Evolutionary conservation across 2,329 filamentous ascomycete species (phyloP).

Genomic region (Pestalotiopsis sp.): DNA sequence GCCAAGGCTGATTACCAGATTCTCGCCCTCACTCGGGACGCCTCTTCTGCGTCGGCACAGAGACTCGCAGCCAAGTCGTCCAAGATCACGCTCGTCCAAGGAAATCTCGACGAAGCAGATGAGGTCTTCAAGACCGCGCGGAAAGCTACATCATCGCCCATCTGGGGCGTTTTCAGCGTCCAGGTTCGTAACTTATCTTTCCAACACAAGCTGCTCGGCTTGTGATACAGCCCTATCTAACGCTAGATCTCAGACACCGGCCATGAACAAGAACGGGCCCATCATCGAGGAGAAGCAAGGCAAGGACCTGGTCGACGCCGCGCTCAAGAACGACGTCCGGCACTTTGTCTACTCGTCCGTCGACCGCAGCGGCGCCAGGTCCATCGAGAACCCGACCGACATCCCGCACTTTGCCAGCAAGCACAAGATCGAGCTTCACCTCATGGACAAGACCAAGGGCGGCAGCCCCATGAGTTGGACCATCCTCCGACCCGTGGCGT

Average conservation of each 20-base stretch:
- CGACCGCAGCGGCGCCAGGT: slow-evolving; percentile 42
- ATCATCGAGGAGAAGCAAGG: slow-evolving; percentile 45
- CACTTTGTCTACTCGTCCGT: slow-evolving; percentile 97
- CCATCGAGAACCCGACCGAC: slow-evolving; percentile 50
- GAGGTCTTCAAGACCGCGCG: slow-evolving; percentile 9
- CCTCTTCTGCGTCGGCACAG: not conserved
- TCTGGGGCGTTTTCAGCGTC: slow-evolving; percentile 17
- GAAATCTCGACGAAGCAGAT: slow-evolving; percentile 8
- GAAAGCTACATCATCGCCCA: not conserved
- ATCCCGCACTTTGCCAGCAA: slow-evolving; percentile 63
- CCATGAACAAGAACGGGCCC: not conserved
- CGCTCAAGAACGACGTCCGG: slow-evolving; percentile 79
- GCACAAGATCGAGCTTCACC: slow-evolving; percentile 58
- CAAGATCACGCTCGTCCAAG: slow-evolving; percentile 5
- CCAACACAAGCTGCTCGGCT: not conserved
- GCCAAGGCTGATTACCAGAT: slow-evolving; percentile 3
- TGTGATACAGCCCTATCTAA: no score
- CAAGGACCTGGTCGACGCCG: slow-evolving; percentile 83
- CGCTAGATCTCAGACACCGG: not conserved
- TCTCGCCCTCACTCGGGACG: slow-evolving; percentile 12
- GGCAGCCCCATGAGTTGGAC: slow-evolving; percentile 53
- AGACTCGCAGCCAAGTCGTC: slow-evolving; percentile 2
- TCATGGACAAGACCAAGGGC: slow-evolving; percentile 41
- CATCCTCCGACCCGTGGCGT: slow-evolving; percentile 60
- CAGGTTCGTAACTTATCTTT: not conserved